Base-by-base conservation (phyloP, 148 eudicot genomes). In the Nepenthes mirabilis region DNA sequence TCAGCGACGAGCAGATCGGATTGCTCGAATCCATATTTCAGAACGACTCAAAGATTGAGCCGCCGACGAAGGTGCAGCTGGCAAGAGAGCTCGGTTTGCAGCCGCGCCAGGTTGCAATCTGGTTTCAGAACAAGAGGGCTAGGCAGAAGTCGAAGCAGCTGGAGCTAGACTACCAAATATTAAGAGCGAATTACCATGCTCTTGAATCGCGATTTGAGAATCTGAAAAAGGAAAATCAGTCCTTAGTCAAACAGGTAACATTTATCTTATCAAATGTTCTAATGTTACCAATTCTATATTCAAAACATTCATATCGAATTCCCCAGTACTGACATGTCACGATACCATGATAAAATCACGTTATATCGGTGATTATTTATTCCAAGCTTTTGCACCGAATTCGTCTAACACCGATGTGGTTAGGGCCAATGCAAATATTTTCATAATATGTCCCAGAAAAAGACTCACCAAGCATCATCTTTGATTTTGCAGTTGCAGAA, bases 111-210 rank as follows among this genome's bases (percentile, higher is more conserved):
- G 77, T 83, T 3, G 80, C 81, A 23, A 76, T 83, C 37, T 83
- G 88, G 85, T 80, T 80, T 67, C 85, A 80, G 74, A 83, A 81
- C 67, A 74, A 63, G 57, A 66, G 86, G 62, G 86, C 83, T 6
- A 58, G 82, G 45, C 76, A 72, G 37, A 81, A 84, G 70, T 76
- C 83, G 1, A 80, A 81, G 80, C 72, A 76, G 66, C 63, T 77
- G 54, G 80, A 76, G 73, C 68, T 36, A 36, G 90, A 84, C 2
- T 81, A 81, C 62, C 56, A 34, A 32, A 9, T 65, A 14, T 68
- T 83, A 2, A 80, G 71, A 56, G 66, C 56, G n/a, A 65, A 62
- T 14, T 80, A 78, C 34, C 72, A 84, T 53, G 47, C 6, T 32
- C 71, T 81, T 23, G 77, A 74, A 54, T 60, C 78, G 2, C 62